Conservation (phyloP, 306 rosid species). For the Glycine latifolia region DNA sequence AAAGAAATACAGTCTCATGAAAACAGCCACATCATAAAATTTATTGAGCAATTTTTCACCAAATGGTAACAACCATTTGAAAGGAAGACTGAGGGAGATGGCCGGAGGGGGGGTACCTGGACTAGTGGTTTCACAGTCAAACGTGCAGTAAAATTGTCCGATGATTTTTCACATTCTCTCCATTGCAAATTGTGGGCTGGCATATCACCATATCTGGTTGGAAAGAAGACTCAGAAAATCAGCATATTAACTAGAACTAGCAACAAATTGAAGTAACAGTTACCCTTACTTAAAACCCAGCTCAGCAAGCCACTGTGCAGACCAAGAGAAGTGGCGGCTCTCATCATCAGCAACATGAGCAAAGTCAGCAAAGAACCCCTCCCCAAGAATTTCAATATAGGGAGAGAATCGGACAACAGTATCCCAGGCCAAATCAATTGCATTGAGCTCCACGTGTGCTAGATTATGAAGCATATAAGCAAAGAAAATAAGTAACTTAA, state of each 20-base stretch:
- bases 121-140: slow-evolving; percentile 88
- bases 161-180: slow-evolving; percentile 95
- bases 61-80: slow-evolving; percentile 8
- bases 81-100: background rate
- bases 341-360: slow-evolving; percentile 97
- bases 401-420: slow-evolving; percentile 92
- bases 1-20: no score
- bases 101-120: slow-evolving; percentile 59
- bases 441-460: slow-evolving; percentile 97
- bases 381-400: slow-evolving; percentile 75
- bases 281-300: slow-evolving; percentile 87
- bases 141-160: slow-evolving; percentile 89
- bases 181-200: slow-evolving; percentile 93
- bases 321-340: slow-evolving; percentile 94
- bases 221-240: slow-evolving; percentile 40
- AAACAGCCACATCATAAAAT: no score
- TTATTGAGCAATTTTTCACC: slow-evolving; percentile 11
- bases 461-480: slow-evolving; percentile 94
- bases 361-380: slow-evolving; percentile 90
- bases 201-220: slow-evolving; percentile 91
- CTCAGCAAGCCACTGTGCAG: slow-evolving; percentile 95
- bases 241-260: slow-evolving; percentile 46
- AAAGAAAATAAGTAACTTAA: slow-evolving; percentile 15
- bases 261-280: slow-evolving; percentile 21
- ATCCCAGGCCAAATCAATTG: slow-evolving; percentile 97